Evolutionary conservation across 106 monocot genomes (phyloP).

Genomic region (Dactylorhiza incarnata): DNA sequence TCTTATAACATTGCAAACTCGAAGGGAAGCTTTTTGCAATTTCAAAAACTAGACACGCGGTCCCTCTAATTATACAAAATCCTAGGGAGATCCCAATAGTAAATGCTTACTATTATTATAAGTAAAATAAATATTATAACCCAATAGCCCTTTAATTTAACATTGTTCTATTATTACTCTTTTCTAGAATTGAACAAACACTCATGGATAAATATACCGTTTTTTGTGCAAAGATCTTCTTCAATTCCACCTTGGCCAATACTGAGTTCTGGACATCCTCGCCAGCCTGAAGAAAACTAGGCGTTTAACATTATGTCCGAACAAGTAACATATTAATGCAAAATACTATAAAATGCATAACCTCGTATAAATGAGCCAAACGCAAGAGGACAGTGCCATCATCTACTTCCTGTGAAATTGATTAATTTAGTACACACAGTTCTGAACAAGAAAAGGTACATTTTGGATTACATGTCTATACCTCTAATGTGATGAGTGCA

Average conservation of each 20-base stretch:
- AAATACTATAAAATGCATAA: conserved; percentile 2
- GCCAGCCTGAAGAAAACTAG: conserved; percentile 28
- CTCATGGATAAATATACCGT: no score
- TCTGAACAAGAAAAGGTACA: background rate
- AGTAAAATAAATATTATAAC: no score
- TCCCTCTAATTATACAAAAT: no score
- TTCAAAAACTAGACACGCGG: no score
- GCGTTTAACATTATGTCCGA: background rate
- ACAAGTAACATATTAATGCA: background rate
- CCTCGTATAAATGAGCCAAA: conserved; percentile 84
- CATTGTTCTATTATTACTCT: background rate
- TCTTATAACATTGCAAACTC: background rate
- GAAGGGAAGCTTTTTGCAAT: no score
- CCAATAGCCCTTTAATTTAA: no score
- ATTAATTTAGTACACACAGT: background rate
- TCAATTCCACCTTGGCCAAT: conserved; percentile 59
- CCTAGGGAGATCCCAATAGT: no score
- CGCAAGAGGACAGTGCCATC: conserved; percentile 64
- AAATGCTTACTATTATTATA: no score
- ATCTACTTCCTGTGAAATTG: conserved; percentile 43
- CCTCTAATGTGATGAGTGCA: conserved; percentile 72
- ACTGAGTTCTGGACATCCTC: conserved; percentile 56
- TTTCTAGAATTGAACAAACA: no score
- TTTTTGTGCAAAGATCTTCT: conserved; percentile 45
- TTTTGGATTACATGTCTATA: conserved; percentile 11